phyloP scores from a whole-genome alignment of 345 rosid genomes.

The Populus pruinosa region DNA sequence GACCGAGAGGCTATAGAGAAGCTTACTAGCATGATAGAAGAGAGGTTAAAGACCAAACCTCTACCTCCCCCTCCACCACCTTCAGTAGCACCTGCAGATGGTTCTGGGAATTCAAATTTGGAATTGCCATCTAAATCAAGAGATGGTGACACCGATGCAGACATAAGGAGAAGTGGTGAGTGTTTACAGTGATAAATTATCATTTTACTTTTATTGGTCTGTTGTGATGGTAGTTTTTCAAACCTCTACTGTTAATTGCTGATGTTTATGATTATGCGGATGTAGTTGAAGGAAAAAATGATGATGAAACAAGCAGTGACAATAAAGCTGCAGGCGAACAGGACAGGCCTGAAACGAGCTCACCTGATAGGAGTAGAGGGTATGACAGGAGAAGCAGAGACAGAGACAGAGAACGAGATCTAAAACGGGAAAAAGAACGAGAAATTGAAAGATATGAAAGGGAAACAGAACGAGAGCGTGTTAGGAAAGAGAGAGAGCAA shows the following conservation, averaged over 20 bases:
- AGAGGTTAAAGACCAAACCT: conserved; percentile 78
- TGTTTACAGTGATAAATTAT: conserved; percentile 1
- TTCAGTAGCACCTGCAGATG: conserved; percentile 48
- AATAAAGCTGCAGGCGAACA: conserved; percentile 54
- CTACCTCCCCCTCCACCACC: conserved; percentile 97
- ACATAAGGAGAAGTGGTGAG: conserved; percentile 50
- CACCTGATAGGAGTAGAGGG: conserved; percentile 69
- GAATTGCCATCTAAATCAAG: conserved; percentile 57
- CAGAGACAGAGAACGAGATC: conserved; percentile 56
- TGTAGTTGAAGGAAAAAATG: conserved; percentile 51
- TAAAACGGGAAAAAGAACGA: conserved; percentile 76
- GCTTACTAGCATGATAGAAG: conserved; percentile 65
- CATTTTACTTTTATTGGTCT: neutral
- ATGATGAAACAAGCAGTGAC: conserved; percentile 65
- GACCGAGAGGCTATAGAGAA: conserved; percentile 72
- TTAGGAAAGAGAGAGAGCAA: conserved; percentile 90
- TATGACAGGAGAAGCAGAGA: conserved; percentile 83
- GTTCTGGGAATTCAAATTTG: conserved; percentile 38
- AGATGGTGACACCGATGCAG: conserved; percentile 65
- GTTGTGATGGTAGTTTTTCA: neutral
- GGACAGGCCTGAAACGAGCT: conserved; percentile 66
- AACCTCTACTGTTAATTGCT: neutral
- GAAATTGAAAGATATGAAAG: conserved; percentile 86
- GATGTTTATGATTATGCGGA: conserved; percentile 35
- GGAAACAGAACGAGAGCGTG: conserved; percentile 83